These are phyloP conservation scores for Colletotrichum cordylinicola DNA, from an alignment of 2,329 filamentous ascomycete genomes.

Conservation along the genomic window DNA sequence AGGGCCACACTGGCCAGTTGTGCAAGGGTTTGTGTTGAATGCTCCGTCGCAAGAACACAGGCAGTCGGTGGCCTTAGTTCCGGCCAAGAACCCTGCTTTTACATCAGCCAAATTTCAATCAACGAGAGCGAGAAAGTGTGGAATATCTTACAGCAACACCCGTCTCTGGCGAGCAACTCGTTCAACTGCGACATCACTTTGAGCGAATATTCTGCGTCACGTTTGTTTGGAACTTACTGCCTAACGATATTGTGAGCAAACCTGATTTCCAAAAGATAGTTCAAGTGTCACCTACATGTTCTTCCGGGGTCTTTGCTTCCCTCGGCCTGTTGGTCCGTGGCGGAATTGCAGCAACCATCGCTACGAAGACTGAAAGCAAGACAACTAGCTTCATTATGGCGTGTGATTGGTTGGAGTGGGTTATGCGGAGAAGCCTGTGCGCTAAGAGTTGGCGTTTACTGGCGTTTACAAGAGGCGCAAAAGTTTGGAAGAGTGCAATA, in stretches of 20 bases:
- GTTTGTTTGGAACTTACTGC: background rate
- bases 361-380: background rate
- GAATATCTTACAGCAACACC: background rate
- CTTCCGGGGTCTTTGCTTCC: background rate
- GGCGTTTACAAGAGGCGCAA: background rate
- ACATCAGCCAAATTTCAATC: background rate
- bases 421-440: background rate
- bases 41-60: background rate
- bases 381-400: background rate
- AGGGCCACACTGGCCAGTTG: background rate
- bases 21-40: background rate
- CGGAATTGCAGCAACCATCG: background rate
- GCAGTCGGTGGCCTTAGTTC: background rate
- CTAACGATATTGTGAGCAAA: background rate
- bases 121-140: background rate
- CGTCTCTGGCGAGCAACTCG: background rate
- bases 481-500: background rate
- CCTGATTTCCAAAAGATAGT: rapidly evolving
- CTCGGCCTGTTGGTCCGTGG: background rate
- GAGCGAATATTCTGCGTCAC: background rate
- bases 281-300: background rate
- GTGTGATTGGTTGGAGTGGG: background rate
- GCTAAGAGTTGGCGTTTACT: background rate
- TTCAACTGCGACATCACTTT: background rate
- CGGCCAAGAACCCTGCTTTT: background rate